Percentiles rank a stretch among this genome's conserved stretches.
Evolutionary conservation across 2,329 filamentous ascomycete genomes (phyloP).

Genomic region (Aureobasidium sp.): DNA sequence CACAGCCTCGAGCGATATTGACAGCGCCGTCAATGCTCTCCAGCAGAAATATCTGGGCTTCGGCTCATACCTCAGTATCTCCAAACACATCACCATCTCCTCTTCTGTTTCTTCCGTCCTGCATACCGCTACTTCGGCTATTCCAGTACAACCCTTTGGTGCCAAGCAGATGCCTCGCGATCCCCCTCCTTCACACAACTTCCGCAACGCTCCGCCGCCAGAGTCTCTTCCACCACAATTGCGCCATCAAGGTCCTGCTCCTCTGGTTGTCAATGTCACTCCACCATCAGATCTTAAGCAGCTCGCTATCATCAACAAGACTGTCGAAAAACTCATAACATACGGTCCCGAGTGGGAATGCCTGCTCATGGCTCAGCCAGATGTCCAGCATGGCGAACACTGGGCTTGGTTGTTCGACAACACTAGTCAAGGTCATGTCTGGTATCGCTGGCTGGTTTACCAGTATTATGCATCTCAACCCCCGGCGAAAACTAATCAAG

Average conservation of each 20-base stretch:
- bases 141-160: slow-evolving; percentile 54
- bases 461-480: slow-evolving; percentile 36
- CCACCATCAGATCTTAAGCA: slow-evolving; percentile 71
- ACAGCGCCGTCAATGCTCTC: slow-evolving; percentile 66
- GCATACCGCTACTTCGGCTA: slow-evolving; percentile 26
- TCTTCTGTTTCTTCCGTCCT: slow-evolving; percentile 37
- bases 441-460: slow-evolving; percentile 91
- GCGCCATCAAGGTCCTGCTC: slow-evolving; percentile 45
- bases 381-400: slow-evolving; percentile 78
- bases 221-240: slow-evolving; percentile 50
- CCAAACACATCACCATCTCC: slow-evolving; percentile 44
- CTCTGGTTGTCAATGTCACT: slow-evolving; percentile 42
- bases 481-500: background rate
- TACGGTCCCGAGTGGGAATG: slow-evolving; percentile 74
- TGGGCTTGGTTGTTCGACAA: slow-evolving; percentile 95
- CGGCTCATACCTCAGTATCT: slow-evolving; percentile 73
- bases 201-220: slow-evolving; percentile 38
- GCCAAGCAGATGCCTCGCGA: slow-evolving; percentile 49
- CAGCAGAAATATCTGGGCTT: slow-evolving; percentile 81
- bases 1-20: slow-evolving; percentile 75
- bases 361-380: slow-evolving; percentile 75
- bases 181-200: slow-evolving; percentile 40
- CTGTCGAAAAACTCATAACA: slow-evolving; percentile 61
- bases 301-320: slow-evolving; percentile 78
- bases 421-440: slow-evolving; percentile 69